Evolutionary conservation across 2,329 filamentous ascomycete genomes (phyloP), one percentile per base, ranked within the genome.

Genomic region (Endoconidiophora laricicola): DNA sequence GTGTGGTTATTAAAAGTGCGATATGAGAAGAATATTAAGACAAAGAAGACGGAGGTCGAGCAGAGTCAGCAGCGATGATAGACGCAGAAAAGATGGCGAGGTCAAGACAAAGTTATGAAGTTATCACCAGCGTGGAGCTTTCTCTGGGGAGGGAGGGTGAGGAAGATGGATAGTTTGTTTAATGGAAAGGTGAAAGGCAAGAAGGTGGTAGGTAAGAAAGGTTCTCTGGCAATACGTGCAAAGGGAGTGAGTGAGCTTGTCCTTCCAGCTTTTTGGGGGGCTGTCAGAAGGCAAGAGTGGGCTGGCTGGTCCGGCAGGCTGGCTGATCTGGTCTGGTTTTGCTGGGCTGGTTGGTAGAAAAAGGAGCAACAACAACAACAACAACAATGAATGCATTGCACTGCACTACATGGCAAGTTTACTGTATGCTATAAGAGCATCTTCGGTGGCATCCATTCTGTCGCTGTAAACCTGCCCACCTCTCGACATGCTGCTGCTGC

Each of bases 41-140:
- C 20, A 29, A 45, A 49, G 42, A 39, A 50, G 46, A 48, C 47
- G 23, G 49, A 46, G 46, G 44, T 44, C 14, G 37, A 46, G 38
- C 20, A 50, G 29, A 49, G 44, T 33, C 29, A 12, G 29, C 29
- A 33, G 29, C 29, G 29, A 39, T 52, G 29, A 46, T 46, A 22
- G 51, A 49, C 51, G 51, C 49, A 39, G 39, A 47, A 42, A 33
- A 51, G 49, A 45, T 54, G 53, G 52, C 52, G 44, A 46, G 44
- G 44, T 37, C 49, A 44, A 48, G 47, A 48, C 26, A 46, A 50
- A 50, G 52, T 38, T 33, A 33, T 39, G 48, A 47, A 50, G 48
- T 48, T 53, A 53, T 52, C 51, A 53, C 48, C 40, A 53, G 48
- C 52, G 48, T 50, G 44, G 48, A 53, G 48, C 48, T 50, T 53